Percentiles rank a stretch among this genome's conserved stretches.
Evolutionary conservation across 371 early-diverging fungal genomes (phyloP).

Genomic region (Saksenaea oblongispora): DNA sequence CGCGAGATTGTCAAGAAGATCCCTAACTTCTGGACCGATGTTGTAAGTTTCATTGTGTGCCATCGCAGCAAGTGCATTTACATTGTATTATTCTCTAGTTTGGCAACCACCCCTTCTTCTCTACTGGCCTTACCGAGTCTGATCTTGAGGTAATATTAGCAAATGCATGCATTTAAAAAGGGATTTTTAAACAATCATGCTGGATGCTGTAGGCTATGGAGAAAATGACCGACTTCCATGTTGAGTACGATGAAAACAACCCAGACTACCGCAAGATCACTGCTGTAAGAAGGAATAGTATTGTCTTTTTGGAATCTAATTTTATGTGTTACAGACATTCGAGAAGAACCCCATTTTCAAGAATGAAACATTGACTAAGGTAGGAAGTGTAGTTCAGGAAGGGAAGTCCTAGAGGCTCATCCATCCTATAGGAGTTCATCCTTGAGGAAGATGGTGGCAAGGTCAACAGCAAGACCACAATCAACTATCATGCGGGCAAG

Average conservation of each 20-base stretch:
- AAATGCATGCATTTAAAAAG: neutral
- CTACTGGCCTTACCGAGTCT: conserved; percentile 17
- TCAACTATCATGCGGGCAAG: conserved; percentile 58
- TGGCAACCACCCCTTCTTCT: conserved; percentile 35
- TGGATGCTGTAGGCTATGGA: conserved; percentile 36
- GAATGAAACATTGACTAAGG: conserved; percentile 58
- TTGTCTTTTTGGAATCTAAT: conserved; percentile 5
- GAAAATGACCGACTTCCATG: conserved; percentile 57
- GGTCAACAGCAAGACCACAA: conserved; percentile 35
- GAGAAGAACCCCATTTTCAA: conserved; percentile 57
- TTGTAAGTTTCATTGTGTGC: conserved; percentile 24
- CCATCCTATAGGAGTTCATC: conserved; percentile 31
- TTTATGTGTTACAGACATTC: conserved; percentile 38
- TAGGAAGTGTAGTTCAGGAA: neutral
- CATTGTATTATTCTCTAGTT: conserved; percentile 22
- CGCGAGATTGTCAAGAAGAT: conserved; percentile 57
- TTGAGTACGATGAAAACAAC: conserved; percentile 52
- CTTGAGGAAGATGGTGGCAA: conserved; percentile 43
- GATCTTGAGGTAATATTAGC: conserved; percentile 26
- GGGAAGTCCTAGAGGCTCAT: neutral
- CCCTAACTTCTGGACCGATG: conserved; percentile 57
- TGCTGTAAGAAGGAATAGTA: conserved; percentile 40
- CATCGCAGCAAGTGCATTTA: neutral
- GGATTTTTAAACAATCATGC: neutral
- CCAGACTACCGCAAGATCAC: conserved; percentile 50